Base-by-base conservation (phyloP, 2,329 filamentous ascomycete genomes). In the Teratosphaeriaceae sp. region DNA sequence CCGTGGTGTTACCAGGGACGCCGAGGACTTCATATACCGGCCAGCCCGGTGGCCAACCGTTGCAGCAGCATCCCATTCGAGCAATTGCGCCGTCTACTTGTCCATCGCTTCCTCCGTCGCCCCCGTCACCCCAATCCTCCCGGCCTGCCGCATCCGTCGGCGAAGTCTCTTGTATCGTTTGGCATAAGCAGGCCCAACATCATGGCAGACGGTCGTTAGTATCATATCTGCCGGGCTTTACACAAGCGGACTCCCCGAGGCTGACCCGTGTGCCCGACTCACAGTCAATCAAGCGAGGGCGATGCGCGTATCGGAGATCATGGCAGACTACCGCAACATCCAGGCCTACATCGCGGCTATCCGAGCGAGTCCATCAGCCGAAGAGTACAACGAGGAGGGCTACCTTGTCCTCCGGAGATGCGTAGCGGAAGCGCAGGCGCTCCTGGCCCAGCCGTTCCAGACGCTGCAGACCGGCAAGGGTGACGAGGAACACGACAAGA, bases 241-340 rank as follows among this genome's bases (percentile, higher is more conserved):
- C 38, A 21, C 8, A 22, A 23, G 20, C 38, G 30, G 18, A n/a
- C 21, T 43, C 12, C 8, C 39, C 35, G 20, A 40, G 36, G 33
- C 44, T 47, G 44, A 47, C 44, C 37, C 29, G 23, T 45, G 34
- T 38, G 24, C 23, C 20, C 21, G 23, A 15, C 26, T 20, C 40
- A 39, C 15, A 82, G 79, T 80, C 53, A 82, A 82, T 57, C 72
- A 80, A 58, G 76, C 76, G 46, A 75, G 79, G 56, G 78, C 79
- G 38, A 68, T 82, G 60, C 73, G 79, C 52, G 65, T 82, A 51
- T 69, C 76, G 36, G 79, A 82, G 61, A 72, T 82, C 57, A 78
- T 82, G 66, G 73, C 73, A 49, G 79, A 82, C 64, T 82, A 78
- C 58, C 75, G 78, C 41, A 78, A 75, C 43, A 64, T 81, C 3